A percentile compares a stretch with the other conserved stretches of the same genome.
Evolutionary conservation across 192 early-diverging fungal genomes (phyloP).

Genomic region (Thamnidium elegans): DNA sequence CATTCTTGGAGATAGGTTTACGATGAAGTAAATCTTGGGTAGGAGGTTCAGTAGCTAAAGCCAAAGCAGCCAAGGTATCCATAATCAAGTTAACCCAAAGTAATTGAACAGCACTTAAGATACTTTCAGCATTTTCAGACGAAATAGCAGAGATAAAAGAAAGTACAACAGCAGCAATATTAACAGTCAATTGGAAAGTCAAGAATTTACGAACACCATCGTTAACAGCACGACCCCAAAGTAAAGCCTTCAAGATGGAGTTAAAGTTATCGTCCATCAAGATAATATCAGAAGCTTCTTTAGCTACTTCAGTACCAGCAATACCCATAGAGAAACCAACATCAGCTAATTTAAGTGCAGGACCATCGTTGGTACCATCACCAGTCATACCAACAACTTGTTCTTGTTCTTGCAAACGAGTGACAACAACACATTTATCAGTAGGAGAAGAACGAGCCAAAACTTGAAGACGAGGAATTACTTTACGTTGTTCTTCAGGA

Average conservation of each 20-base stretch:
- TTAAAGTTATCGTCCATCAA: constrained; percentile 91
- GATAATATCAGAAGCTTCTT: constrained; percentile 79
- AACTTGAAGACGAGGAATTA: constrained; percentile 74
- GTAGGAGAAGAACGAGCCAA: constrained; percentile 85
- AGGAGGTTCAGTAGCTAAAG: constrained; percentile 87
- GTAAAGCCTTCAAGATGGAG: constrained; percentile 71
- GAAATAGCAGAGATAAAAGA: constrained; percentile 65
- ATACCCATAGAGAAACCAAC: constrained; percentile 94
- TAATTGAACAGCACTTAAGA: constrained; percentile 86
- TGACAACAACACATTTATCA: constrained; percentile 87
- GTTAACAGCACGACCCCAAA: constrained; percentile 80
- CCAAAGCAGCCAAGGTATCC: constrained; percentile 89
- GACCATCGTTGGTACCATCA: constrained; percentile 84
- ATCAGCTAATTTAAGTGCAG: constrained; percentile 83
- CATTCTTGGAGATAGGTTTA: constrained; percentile 69
- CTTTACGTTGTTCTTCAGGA: constrained; percentile 58
- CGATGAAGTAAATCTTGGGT: constrained; percentile 80
- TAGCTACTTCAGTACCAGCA: constrained; percentile 81
- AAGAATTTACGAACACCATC: constrained; percentile 84
- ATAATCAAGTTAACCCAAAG: constrained; percentile 95
- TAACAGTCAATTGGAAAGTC: constrained; percentile 84
- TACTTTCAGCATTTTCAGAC: constrained; percentile 64
- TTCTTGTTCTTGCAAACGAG: constrained; percentile 62
- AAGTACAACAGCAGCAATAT: constrained; percentile 72
- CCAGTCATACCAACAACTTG: constrained; percentile 79